phyloP scores from a whole-genome alignment of 2,329 filamentous ascomycete genomes.

The Hymenoscyphus albidus region DNA sequence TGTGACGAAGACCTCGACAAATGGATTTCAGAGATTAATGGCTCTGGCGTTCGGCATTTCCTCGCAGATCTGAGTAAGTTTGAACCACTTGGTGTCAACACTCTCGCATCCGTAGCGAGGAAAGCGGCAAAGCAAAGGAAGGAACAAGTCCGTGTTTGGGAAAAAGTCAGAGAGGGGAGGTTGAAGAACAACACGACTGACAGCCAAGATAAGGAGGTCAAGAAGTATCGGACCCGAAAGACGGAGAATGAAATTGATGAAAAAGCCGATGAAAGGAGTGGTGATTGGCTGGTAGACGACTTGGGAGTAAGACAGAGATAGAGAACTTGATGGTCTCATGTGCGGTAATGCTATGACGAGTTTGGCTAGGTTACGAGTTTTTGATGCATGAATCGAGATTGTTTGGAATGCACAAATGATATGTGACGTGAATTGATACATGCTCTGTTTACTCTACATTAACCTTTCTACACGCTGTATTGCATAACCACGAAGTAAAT shows the following conservation, averaged over 20 bases:
- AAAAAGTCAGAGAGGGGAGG: conserved; percentile 18
- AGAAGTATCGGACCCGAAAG: neutral
- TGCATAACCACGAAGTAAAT: too few relatives aligned
- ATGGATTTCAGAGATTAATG: conserved; percentile 49
- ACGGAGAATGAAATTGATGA: neutral
- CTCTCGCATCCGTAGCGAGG: conserved; percentile 25
- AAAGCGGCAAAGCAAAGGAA: conserved; percentile 25
- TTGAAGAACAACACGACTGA: conserved; percentile 7
- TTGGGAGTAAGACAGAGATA: neutral
- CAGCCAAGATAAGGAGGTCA: neutral
- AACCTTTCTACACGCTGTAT: too few relatives aligned
- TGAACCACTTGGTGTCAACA: conserved; percentile 40
- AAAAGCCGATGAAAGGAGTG: neutral
- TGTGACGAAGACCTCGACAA: conserved; percentile 52
- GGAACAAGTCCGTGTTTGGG: conserved; percentile 20
- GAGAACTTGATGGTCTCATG: neutral
- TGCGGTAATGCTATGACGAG: neutral
- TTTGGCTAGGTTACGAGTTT: neutral
- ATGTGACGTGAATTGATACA: too few relatives aligned
- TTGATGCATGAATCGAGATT: neutral
- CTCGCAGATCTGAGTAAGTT: conserved; percentile 51
- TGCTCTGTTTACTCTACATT: too few relatives aligned
- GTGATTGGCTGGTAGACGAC: neutral
- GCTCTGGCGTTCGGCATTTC: conserved; percentile 50
- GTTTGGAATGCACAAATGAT: neutral